phyloP scores from a whole-genome alignment of 768 basidiomycete species.

The Mrakia frigida region DNA sequence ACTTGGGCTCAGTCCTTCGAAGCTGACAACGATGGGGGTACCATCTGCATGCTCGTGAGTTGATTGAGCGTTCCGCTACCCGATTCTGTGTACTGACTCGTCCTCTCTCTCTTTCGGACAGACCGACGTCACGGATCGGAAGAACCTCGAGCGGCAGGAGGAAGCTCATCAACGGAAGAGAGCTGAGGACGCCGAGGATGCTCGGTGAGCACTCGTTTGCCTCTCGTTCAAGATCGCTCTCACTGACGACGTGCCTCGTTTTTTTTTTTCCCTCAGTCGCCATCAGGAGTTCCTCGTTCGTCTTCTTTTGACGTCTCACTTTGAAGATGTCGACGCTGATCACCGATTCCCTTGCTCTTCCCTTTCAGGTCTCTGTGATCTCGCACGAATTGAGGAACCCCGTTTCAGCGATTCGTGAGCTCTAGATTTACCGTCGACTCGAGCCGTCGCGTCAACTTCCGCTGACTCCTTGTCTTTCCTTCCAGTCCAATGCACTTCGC shows the following conservation, averaged over 20 bases:
- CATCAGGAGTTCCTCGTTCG: conserved; percentile 48
- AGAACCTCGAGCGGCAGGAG: neutral
- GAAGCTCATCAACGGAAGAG: conserved; percentile 26
- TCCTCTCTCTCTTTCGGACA: neutral
- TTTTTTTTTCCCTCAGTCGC: conserved; percentile 29
- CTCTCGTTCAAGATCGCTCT: neutral
- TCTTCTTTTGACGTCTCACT: too few species aligned
- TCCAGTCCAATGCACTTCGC: conserved; percentile 14
- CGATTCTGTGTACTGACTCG: neutral
- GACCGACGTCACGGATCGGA: neutral
- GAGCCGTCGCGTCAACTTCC: neutral
- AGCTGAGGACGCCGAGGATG: conserved; percentile 38
- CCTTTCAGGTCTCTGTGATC: conserved; percentile 47
- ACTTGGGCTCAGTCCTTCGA: neutral
- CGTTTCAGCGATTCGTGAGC: conserved; percentile 37
- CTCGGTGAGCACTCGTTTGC: neutral
- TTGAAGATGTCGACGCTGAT: too few species aligned
- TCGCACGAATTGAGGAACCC: conserved; percentile 43
- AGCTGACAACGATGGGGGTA: neutral
- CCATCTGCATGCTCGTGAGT: neutral
- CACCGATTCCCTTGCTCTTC: too few species aligned
- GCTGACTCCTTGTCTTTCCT: neutral
- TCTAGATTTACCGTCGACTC: neutral
- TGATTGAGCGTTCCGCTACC: neutral
- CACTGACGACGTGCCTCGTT: neutral